Conservation (phyloP, 495 filamentous ascomycete genomes). For the Poronia punctata region DNA sequence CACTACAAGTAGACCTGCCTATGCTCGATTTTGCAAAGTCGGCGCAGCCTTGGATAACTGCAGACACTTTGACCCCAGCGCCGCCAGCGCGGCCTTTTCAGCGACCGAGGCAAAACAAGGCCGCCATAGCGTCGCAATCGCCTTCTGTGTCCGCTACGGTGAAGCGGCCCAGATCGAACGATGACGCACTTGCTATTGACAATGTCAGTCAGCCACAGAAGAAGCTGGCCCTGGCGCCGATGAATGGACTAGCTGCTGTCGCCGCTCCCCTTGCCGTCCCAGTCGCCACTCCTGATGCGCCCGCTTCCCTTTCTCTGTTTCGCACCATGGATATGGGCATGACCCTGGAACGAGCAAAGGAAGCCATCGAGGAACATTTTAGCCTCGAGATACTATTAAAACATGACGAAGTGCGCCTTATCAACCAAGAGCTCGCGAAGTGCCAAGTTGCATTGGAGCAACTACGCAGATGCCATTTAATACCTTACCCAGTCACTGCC, state of each 20-base stretch:
- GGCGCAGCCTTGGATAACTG: slow-evolving; percentile 27
- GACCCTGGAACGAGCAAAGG: slow-evolving; percentile 50
- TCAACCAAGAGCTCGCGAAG: slow-evolving; percentile 94
- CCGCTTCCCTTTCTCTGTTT: no score
- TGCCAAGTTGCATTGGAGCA: slow-evolving; percentile 95
- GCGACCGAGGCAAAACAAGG: slow-evolving; percentile 26
- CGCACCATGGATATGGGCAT: no score
- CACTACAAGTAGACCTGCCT: slow-evolving; percentile 27
- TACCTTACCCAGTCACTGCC: slow-evolving; percentile 68
- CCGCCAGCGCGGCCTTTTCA: slow-evolving; percentile 16
- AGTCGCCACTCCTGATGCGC: no score
- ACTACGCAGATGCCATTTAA: slow-evolving; percentile 80
- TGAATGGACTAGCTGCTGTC: slow-evolving; percentile 12
- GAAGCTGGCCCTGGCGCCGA: slow-evolving; percentile 21
- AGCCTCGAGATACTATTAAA: slow-evolving; percentile 88
- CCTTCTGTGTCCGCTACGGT: slow-evolving; percentile 21
- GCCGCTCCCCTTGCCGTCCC: slow-evolving; percentile 7
- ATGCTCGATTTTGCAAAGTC: slow-evolving; percentile 26
- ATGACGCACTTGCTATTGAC: slow-evolving; percentile 20
- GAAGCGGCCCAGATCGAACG: slow-evolving; percentile 29
- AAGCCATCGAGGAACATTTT: slow-evolving; percentile 77
- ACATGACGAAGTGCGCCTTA: slow-evolving; percentile 86
- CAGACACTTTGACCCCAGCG: slow-evolving; percentile 15
- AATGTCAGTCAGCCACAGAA: slow-evolving; percentile 28
- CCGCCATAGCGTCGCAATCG: slow-evolving; percentile 24